Conservation (phyloP, 2,329 filamentous ascomycete genomes). For the Aspergillus sp. region DNA sequence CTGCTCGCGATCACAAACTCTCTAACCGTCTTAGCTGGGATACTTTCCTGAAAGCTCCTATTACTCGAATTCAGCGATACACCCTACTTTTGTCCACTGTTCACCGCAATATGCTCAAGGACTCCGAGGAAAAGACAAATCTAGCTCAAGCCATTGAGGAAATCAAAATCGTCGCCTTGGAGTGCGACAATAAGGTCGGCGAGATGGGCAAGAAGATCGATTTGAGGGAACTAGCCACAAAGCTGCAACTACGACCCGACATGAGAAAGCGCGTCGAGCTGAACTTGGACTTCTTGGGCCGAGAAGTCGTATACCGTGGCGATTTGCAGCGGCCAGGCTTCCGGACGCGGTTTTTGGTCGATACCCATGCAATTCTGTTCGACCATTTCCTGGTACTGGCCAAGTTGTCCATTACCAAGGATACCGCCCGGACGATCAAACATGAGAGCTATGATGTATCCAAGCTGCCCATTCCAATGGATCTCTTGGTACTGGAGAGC, state of each 20-base stretch:
- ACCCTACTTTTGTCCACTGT: slow-evolving; percentile 79
- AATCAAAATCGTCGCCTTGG: slow-evolving; percentile 82
- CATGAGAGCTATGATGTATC: slow-evolving; percentile 89
- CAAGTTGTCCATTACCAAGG: slow-evolving; percentile 69
- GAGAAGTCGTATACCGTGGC: slow-evolving; percentile 83
- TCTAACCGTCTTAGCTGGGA: slow-evolving; percentile 89
- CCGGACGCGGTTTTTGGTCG: slow-evolving; percentile 88
- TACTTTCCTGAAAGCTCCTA: slow-evolving; percentile 88
- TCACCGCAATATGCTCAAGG: slow-evolving; percentile 75
- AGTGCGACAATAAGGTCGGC: slow-evolving; percentile 89
- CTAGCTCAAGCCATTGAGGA: slow-evolving; percentile 83
- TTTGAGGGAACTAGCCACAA: slow-evolving; percentile 77
- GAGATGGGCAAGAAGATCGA: slow-evolving; percentile 91
- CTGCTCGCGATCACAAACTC: slow-evolving; percentile 72
- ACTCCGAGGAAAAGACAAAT: slow-evolving; percentile 87
- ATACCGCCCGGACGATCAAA: slow-evolving; percentile 69
- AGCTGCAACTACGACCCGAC: slow-evolving; percentile 79
- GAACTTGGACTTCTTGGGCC: slow-evolving; percentile 89
- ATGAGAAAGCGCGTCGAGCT: slow-evolving; percentile 81
- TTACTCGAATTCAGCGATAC: slow-evolving; percentile 89
- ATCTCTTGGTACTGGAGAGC: slow-evolving; percentile 86
- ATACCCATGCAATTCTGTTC: slow-evolving; percentile 89
- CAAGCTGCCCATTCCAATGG: slow-evolving; percentile 94
- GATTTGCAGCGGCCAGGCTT: slow-evolving; percentile 86
- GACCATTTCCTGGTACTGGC: slow-evolving; percentile 95